Evolutionary conservation across 306 rosid genomes (phyloP).

Genomic region (Trifolium fragiferum): DNA sequence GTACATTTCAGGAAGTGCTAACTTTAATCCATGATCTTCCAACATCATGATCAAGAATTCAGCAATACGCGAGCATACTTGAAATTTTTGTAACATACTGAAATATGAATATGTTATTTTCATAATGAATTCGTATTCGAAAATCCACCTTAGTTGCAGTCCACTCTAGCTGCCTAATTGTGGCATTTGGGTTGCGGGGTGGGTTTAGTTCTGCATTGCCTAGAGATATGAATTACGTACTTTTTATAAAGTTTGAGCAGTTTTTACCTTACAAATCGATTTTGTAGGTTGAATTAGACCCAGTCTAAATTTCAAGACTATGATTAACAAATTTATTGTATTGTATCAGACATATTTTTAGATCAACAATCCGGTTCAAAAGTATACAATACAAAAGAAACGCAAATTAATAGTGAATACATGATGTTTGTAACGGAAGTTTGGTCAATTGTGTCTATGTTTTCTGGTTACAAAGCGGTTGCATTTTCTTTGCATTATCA

Average conservation of each 20-base stretch:
- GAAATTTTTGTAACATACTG: conserved; percentile 39
- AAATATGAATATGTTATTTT: conserved; percentile 23
- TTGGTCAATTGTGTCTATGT: no score
- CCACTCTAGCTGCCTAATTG: background rate
- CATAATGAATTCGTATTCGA: background rate
- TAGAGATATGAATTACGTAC: background rate
- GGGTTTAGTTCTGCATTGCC: background rate
- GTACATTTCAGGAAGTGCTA: conserved; percentile 42
- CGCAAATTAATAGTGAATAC: no score
- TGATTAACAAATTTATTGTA: conserved; percentile 16
- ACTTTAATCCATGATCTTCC: conserved; percentile 48
- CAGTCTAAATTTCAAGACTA: background rate
- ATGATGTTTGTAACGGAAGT: no score
- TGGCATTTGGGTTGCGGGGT: background rate
- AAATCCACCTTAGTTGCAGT: background rate
- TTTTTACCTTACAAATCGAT: background rate
- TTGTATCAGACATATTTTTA: conserved; percentile 24
- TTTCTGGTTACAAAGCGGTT: no score
- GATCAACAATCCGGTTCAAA: no score
- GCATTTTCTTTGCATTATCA: no score
- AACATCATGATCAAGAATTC: conserved; percentile 34
- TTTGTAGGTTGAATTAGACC: background rate
- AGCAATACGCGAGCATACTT: conserved; percentile 41
- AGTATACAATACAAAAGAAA: no score
- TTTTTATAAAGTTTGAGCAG: background rate